Percentiles rank a stretch among this genome's conserved stretches.
Evolutionary conservation across 768 basidiomycete genomes (phyloP).

Genomic region (Porpolomopsis calyptriformis): DNA sequence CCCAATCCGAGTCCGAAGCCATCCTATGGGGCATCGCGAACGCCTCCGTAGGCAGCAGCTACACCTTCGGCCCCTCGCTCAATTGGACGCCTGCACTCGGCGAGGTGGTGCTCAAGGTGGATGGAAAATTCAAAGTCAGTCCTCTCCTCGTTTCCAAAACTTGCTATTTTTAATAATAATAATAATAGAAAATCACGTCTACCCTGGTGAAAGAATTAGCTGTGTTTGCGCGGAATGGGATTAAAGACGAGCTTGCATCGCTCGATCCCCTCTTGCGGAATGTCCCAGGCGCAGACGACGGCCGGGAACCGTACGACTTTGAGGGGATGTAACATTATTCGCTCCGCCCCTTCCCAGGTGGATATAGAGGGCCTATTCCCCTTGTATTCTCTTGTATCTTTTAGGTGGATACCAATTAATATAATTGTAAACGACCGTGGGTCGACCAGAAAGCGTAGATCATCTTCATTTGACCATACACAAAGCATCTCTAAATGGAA

Average conservation of each 20-base stretch:
- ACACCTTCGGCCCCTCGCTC: constrained; percentile 34
- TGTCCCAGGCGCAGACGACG: constrained; percentile 28
- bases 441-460: too few relatives aligned
- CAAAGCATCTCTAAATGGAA: neutral
- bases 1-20: constrained; percentile 17
- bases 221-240: constrained; percentile 65
- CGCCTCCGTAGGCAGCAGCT: constrained; percentile 21
- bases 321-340: constrained; percentile 15
- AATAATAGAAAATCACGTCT: constrained; percentile 72
- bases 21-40: constrained; percentile 71
- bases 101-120: constrained; percentile 72
- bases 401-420: too few relatives aligned
- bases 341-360: neutral
- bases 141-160: neutral
- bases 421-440: too few relatives aligned
- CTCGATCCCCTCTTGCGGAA: constrained; percentile 70
- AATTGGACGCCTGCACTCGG: constrained; percentile 52
- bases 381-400: neutral
- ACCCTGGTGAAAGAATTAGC: constrained; percentile 77
- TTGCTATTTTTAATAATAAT: neutral
- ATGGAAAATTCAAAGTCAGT: constrained; percentile 73
- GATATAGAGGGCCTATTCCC: neutral
- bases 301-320: constrained; percentile 23
- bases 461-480: neutral
- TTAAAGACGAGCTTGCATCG: constrained; percentile 74